Conservation (phyloP, 73 alveolate species). For the Blepharisma stoltei region DNA sequence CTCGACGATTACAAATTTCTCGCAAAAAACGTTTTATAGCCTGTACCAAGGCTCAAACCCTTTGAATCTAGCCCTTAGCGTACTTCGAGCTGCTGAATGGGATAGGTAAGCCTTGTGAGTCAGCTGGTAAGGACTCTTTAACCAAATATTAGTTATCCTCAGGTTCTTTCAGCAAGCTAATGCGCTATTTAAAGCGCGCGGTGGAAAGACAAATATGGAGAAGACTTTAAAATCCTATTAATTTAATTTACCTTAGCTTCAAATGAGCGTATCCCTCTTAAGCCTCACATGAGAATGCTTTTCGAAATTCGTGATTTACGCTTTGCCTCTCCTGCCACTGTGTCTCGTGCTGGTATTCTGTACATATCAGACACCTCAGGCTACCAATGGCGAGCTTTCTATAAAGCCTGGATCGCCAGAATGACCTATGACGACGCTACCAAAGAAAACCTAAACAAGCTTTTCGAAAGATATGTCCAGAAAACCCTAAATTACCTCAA, state of each 20-base stretch:
- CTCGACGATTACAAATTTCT: too few species aligned
- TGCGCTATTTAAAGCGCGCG: too few species aligned
- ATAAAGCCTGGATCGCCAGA: conserved; percentile 62
- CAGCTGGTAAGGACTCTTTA: not conserved
- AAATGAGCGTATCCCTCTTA: conserved; percentile 99
- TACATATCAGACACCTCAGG: conserved; percentile 84
- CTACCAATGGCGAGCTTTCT: conserved; percentile 65
- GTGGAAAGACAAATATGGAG: too few species aligned
- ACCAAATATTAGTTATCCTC: not conserved
- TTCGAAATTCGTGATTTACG: conserved; percentile 99
- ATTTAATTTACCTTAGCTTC: conserved; percentile 94
- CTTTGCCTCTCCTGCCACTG: conserved; percentile 99
- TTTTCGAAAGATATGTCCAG: conserved; percentile 82
- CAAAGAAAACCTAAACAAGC: conserved; percentile 52
- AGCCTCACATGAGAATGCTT: conserved; percentile 99
- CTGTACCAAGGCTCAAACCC: too few species aligned
- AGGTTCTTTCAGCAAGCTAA: too few species aligned
- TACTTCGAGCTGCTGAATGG: too few species aligned
- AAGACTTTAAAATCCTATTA: too few species aligned
- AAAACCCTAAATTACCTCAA: conserved; percentile 72
- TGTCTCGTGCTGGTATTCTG: conserved; percentile 99
- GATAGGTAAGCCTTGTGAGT: too few species aligned
- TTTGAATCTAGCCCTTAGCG: too few species aligned
- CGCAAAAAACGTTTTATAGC: too few species aligned
- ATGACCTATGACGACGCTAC: conserved; percentile 59